Base-by-base conservation (phyloP, 495 filamentous ascomycete genomes). In the Neurospora cerealis region DNA sequence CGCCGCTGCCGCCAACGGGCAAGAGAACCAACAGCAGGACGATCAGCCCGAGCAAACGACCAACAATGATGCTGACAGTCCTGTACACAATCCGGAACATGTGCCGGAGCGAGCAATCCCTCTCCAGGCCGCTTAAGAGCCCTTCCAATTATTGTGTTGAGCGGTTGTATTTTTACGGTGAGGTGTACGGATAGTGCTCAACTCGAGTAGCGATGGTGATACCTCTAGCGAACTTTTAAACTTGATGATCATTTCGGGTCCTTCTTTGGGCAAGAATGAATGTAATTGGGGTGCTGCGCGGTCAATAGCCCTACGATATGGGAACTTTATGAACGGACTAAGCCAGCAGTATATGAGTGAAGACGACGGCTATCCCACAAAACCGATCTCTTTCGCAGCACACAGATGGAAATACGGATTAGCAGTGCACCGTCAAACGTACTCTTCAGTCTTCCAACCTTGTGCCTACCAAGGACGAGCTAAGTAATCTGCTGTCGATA, bases 1-100 rank as follows among this genome's bases (percentile, higher is more conserved):
- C 0, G 76, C 77, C 19, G 73, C 75, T 4, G 72, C 69, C 32
- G 73, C 24, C 54, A 62, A 34, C 28, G 54, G 8, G 2, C 54
- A 62, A 62, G 54, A 32, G 24, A 34, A 17, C 28, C 54, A 19
- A 24, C 54, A 62, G 54, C 54, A 62, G 11, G 54, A 6, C 2
- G 54, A 62, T 34, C 54, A 46, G 11, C 28, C 38, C 37, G 40
- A 60, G n/a, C 37, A 62, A 62, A 19, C 28, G 21, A 2, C 54
- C 54, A 62, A 34, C 54, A 34, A 62, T 5, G 28, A 62, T 62
- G 54, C 24, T 17, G 24, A 13, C 54, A 62, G 54, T 62, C 54
- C 13, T 62, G 24, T 32, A 28, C 54, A 62, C 54, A 32, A 34
- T 13, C 24, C 24, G 24, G 54, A 62, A 34, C 24, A 17, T 62